Evolutionary conservation across 2,329 filamentous ascomycete species (phyloP).

Genomic region (Gyromitra esculenta): DNA sequence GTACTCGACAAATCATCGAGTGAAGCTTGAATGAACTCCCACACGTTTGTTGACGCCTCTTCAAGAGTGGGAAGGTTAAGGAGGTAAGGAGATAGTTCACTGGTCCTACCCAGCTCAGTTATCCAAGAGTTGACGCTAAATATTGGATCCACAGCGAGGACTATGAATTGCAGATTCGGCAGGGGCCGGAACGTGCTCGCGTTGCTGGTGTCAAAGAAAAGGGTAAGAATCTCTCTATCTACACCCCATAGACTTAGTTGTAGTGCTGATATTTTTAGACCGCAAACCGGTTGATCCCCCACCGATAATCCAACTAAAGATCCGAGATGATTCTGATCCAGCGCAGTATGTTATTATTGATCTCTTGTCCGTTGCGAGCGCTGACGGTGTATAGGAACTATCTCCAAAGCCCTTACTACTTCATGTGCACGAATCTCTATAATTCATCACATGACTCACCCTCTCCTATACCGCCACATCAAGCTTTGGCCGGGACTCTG

Average conservation of each 20-base stretch:
- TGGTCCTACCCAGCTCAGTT: neutral
- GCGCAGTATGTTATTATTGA: constrained; percentile 67
- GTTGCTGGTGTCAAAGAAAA: constrained; percentile 79
- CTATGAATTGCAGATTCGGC: constrained; percentile 70
- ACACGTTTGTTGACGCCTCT: constrained; percentile 58
- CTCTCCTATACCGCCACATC: constrained; percentile 61
- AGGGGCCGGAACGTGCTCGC: constrained; percentile 74
- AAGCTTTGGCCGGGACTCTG: constrained; percentile 73
- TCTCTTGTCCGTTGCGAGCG: constrained; percentile 54
- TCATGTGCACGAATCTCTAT: constrained; percentile 69
- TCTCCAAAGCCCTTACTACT: constrained; percentile 72
- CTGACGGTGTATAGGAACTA: constrained; percentile 64
- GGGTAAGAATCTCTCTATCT: constrained; percentile 63
- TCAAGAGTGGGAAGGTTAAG: constrained; percentile 58
- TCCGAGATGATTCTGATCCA: constrained; percentile 64
- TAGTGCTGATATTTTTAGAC: constrained; percentile 64
- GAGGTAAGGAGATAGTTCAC: constrained; percentile 51
- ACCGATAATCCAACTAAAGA: constrained; percentile 78
- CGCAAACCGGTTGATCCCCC: constrained; percentile 90
- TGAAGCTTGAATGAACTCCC: constrained; percentile 56
- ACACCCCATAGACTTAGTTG: constrained; percentile 2
- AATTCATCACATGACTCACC: constrained; percentile 64
- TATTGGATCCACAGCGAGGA: constrained; percentile 63
- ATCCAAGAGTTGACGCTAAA: constrained; percentile 27
- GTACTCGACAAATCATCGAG: constrained; percentile 50